These are phyloP conservation scores for Cutaneotrichosporon sp. DNA, from an alignment of 1,284 basidiomycete genomes.

Conservation along the genomic window DNA sequence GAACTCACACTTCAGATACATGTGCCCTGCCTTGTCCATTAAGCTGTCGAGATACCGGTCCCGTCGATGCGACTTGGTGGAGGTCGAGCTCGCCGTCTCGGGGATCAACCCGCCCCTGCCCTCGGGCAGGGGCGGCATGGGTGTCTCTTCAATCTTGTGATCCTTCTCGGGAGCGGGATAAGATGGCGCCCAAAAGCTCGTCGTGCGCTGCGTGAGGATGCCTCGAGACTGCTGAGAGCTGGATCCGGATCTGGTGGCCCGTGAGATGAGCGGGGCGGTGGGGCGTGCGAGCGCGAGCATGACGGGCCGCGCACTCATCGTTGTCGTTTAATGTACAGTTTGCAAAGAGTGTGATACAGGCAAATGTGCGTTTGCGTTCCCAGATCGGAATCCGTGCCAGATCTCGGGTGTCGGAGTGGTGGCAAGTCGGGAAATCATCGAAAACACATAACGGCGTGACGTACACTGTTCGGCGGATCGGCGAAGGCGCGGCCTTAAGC, in stretches of 20 bases:
- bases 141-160: neutral
- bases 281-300: slow-evolving; percentile 4
- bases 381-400: neutral
- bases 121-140: slow-evolving; percentile 20
- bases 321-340: neutral
- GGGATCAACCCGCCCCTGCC: slow-evolving; percentile 13
- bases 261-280: neutral
- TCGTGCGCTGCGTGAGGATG: slow-evolving; percentile 16
- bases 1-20: slow-evolving; percentile 47
- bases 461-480: neutral
- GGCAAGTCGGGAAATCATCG: neutral
- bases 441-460: neutral
- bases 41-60: slow-evolving; percentile 48
- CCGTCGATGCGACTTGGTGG: slow-evolving; percentile 22
- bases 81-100: neutral
- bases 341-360: neutral
- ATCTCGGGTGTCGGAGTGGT: neutral
- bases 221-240: neutral
- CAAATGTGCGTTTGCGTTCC: neutral
- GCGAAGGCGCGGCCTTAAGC: neutral
- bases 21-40: slow-evolving; percentile 53
- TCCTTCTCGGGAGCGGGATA: neutral
- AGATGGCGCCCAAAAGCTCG: slow-evolving; percentile 32
- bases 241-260: neutral
- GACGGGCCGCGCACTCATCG: slow-evolving; percentile 2